A percentile compares a stretch with the other conserved stretches of the same genome.
These are phyloP conservation scores for Telopea speciosissima DNA, from an alignment of 177 flowering plant species.

Conservation along the genomic window DNA sequence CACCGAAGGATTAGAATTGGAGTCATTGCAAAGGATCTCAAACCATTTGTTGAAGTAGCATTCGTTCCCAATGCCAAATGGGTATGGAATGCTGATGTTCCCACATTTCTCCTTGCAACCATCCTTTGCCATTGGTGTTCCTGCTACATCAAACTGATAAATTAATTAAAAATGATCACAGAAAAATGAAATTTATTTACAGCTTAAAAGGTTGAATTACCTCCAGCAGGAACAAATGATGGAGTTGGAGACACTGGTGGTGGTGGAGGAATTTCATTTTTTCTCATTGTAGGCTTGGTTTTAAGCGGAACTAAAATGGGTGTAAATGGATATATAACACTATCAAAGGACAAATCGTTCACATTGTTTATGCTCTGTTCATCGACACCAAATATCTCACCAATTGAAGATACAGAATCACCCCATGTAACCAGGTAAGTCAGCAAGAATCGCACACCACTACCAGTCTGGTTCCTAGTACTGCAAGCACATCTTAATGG, in stretches of 20 bases:
- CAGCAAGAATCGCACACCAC: constrained; percentile 14
- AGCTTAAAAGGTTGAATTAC: too few species aligned
- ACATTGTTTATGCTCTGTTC: constrained; percentile 30
- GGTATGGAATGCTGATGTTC: not conserved
- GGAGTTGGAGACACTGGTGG: constrained; percentile 23
- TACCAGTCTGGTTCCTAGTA: constrained; percentile 5
- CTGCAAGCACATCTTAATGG: constrained; percentile 40
- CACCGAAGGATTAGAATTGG: too few species aligned
- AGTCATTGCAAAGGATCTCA: not conserved
- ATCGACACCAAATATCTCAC: constrained; percentile 10
- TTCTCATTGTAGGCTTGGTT: constrained; percentile 16
- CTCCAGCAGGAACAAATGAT: not conserved
- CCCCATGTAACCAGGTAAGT: constrained; percentile 10
- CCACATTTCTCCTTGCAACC: not conserved
- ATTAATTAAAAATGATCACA: too few species aligned
- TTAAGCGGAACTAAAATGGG: constrained; percentile 52
- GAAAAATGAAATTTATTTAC: too few species aligned
- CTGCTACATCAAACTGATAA: not conserved
- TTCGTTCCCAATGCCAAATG: not conserved
- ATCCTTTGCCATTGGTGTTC: not conserved
- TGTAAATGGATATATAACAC: constrained; percentile 38
- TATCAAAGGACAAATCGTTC: constrained; percentile 24
- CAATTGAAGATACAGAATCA: constrained; percentile 7
- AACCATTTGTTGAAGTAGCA: not conserved
- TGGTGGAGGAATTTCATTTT: constrained; percentile 13